Evolutionary conservation across 2,329 filamentous ascomycete species (phyloP).

Genomic region (Fusarium devonianum): DNA sequence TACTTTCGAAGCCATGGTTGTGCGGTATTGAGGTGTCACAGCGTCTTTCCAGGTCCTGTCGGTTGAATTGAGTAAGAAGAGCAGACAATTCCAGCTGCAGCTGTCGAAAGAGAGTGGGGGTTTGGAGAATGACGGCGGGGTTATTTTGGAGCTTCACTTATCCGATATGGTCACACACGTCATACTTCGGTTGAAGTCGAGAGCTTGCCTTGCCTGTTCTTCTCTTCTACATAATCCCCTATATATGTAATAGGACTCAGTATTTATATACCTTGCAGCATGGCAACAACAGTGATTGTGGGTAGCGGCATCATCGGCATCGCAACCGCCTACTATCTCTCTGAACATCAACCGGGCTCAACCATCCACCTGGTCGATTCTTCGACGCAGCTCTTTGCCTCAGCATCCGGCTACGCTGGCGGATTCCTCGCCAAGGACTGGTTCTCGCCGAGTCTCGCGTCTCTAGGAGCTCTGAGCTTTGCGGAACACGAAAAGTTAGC

Average conservation of each 20-base stretch:
- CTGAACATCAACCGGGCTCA: conserved; percentile 52
- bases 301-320: conserved; percentile 75
- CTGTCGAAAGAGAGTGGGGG: conserved; percentile 20
- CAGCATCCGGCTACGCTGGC: conserved; percentile 76
- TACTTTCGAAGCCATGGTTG: conserved; percentile 63
- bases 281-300: conserved; percentile 68
- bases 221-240: neutral
- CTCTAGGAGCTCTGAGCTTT: conserved; percentile 73
- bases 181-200: conserved; percentile 12
- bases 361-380: conserved; percentile 58
- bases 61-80: conserved; percentile 4
- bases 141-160: conserved; percentile 26
- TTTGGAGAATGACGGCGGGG: conserved; percentile 21
- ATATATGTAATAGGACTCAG: conserved; percentile 4
- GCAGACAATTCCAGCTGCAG: conserved; percentile 11
- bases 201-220: conserved; percentile 2
- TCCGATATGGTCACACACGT: conserved; percentile 33
- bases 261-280: conserved; percentile 35
- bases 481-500: conserved; percentile 72
- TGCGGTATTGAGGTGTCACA: conserved; percentile 4
- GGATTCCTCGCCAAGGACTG: conserved; percentile 79
- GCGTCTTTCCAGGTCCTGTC: neutral
- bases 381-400: conserved; percentile 67
- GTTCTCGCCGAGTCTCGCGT: conserved; percentile 65
- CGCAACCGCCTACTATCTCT: conserved; percentile 76